Evolutionary conservation across 2,329 filamentous ascomycete species (phyloP).

Genomic region (Ustilaginoidea virens): DNA sequence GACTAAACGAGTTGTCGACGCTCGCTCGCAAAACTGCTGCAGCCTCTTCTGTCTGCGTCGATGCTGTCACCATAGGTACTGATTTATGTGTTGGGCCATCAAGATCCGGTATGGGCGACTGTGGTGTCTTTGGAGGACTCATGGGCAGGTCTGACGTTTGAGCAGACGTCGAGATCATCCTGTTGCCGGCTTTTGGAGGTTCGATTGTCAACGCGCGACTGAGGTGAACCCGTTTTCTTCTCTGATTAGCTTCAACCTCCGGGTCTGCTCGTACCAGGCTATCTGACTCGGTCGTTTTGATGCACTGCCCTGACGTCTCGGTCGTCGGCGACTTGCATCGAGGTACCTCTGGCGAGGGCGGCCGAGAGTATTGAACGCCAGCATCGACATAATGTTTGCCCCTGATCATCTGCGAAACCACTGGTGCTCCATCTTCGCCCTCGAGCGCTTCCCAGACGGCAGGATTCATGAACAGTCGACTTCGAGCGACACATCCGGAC

Average conservation of each 20-base stretch:
- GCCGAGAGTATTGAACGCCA: conserved; percentile 74
- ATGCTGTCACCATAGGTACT: conserved; percentile 32
- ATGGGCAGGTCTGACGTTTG: conserved; percentile 21
- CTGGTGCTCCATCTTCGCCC: conserved; percentile 37
- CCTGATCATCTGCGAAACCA: too few relatives aligned
- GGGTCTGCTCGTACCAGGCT: conserved; percentile 27
- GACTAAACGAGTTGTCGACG: too few relatives aligned
- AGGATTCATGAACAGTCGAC: conserved; percentile 36
- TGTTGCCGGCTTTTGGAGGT: conserved; percentile 18
- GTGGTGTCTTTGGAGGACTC: conserved; percentile 51
- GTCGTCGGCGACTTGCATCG: conserved; percentile 25
- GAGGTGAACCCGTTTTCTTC: conserved; percentile 50
- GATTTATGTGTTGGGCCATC: conserved; percentile 21
- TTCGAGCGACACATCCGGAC: conserved; percentile 37
- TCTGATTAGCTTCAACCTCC: conserved; percentile 59
- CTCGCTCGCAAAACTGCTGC: conserved; percentile 1
- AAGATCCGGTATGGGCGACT: conserved; percentile 28
- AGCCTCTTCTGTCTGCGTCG: conserved; percentile 42
- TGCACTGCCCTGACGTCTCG: conserved; percentile 19
- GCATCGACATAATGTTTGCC: conserved; percentile 61
- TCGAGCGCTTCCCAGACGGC: conserved; percentile 40
- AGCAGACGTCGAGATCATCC: conserved; percentile 41
- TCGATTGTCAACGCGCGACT: conserved; percentile 35
- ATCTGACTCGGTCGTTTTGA: conserved; percentile 27
- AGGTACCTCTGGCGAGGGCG: conserved; percentile 48